Conservation (phyloP, 2,329 filamentous ascomycete species). For the Parastagonospora nodorum region DNA sequence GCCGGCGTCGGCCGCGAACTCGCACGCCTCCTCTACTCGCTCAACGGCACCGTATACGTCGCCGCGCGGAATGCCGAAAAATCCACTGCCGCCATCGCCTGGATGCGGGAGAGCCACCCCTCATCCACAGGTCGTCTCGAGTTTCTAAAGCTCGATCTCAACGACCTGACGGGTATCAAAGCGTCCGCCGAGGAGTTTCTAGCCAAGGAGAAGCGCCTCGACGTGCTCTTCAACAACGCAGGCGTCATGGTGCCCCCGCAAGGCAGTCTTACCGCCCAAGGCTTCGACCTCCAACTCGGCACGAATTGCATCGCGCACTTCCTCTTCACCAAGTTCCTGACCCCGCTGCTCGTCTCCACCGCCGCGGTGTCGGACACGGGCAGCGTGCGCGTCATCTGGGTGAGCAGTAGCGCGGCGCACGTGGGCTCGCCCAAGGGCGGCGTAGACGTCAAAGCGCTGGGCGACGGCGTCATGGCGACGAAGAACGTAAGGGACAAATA, state of each 20-base stretch:
- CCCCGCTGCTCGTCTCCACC: constrained; percentile 41
- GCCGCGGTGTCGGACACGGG: constrained; percentile 25
- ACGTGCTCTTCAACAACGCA: constrained; percentile 49
- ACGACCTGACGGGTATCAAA: constrained; percentile 48
- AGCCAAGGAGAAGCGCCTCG: constrained; percentile 45
- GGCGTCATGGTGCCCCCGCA: constrained; percentile 39
- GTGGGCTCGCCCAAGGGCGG: constrained; percentile 16
- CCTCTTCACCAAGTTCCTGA: constrained; percentile 47
- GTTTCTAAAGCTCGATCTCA: constrained; percentile 47
- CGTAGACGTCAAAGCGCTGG: constrained; percentile 14
- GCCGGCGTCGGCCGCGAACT: constrained; percentile 59
- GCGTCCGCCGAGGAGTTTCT: constrained; percentile 46
- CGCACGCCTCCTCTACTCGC: constrained; percentile 58
- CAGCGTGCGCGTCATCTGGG: constrained; percentile 46
- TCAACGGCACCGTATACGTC: constrained; percentile 61
- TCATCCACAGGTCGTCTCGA: constrained; percentile 17
- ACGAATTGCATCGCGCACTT: constrained; percentile 50
- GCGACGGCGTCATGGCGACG: background rate
- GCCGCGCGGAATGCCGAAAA: constrained; percentile 52
- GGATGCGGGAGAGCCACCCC: constrained; percentile 48
- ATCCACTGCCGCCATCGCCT: constrained; percentile 49
- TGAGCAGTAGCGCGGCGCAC: constrained; percentile 14
- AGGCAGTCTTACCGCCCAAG: constrained; percentile 28
- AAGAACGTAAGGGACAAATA: constrained; percentile 19
- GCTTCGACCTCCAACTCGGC: constrained; percentile 42